phyloP scores from a whole-genome alignment of 768 basidiomycete genomes.

The Mycena kentingensis region DNA sequence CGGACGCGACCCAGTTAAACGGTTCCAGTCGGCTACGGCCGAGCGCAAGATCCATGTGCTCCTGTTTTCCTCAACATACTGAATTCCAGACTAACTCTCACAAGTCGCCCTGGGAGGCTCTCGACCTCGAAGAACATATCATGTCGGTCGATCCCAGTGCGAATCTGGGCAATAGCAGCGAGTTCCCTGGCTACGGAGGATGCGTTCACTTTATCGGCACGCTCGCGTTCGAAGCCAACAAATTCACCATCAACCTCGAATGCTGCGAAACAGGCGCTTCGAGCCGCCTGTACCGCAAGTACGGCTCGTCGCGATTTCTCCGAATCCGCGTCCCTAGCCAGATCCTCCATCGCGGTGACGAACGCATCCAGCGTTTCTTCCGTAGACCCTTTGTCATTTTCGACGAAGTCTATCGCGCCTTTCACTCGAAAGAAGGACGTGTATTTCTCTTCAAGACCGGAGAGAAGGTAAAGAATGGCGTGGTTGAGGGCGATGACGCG shows the following conservation, averaged over 20 bases:
- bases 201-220: constrained; percentile 54
- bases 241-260: constrained; percentile 45
- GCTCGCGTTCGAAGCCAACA: constrained; percentile 23
- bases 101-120: constrained; percentile 62
- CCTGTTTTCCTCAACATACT: neutral
- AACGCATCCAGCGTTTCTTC: constrained; percentile 44
- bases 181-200: constrained; percentile 56
- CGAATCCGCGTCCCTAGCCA: constrained; percentile 46
- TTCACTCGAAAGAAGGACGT: constrained; percentile 59
- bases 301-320: constrained; percentile 61
- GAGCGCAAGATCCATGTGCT: neutral
- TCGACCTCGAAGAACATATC: constrained; percentile 54
- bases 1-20: neutral
- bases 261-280: constrained; percentile 55
- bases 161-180: constrained; percentile 44
- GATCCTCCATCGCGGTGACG: constrained; percentile 30
- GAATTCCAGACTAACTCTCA: neutral
- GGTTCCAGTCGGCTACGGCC: neutral
- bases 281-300: constrained; percentile 55
- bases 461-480: constrained; percentile 36
- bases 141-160: constrained; percentile 33
- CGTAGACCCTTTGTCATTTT: constrained; percentile 53
- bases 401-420: constrained; percentile 56
- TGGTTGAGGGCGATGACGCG: constrained; percentile 19
- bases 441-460: constrained; percentile 59